A percentile compares a stretch with the other conserved stretches of the same genome.
Evolutionary conservation across 2,329 filamentous ascomycete genomes (phyloP).

Genomic region (Ilyonectria mors-panacis): DNA sequence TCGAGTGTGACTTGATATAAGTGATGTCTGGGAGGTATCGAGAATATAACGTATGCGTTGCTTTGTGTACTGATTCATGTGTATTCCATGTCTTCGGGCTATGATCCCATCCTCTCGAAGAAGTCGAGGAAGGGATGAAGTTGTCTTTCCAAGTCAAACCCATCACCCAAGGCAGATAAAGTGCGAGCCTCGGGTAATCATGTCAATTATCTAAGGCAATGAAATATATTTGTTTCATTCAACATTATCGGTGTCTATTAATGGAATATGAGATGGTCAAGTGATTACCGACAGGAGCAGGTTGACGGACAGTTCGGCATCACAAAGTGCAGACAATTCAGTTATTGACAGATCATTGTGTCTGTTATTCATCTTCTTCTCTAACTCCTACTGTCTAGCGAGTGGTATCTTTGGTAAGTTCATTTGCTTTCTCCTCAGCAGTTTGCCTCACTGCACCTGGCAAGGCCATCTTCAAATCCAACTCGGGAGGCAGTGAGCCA

Average conservation of each 20-base stretch:
- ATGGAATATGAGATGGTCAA: too few relatives aligned
- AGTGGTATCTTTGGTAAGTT: constrained; percentile 58
- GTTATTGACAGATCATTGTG: constrained; percentile 35
- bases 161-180: too few relatives aligned
- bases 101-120: too few relatives aligned
- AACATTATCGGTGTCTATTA: too few relatives aligned
- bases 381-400: constrained; percentile 55
- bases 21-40: not conserved
- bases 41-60: not conserved
- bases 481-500: constrained; percentile 34
- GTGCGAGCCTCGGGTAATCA: too few relatives aligned
- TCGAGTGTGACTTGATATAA: too few relatives aligned
- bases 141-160: too few relatives aligned
- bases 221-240: too few relatives aligned
- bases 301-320: not conserved
- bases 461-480: constrained; percentile 41
- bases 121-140: too few relatives aligned
- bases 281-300: not conserved
- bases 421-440: constrained; percentile 37
- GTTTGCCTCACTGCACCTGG: constrained; percentile 41
- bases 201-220: too few relatives aligned
- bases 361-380: constrained; percentile 45
- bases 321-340: not conserved
- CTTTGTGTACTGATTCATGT: not conserved
- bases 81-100: not conserved